Evolutionary conservation across 176 grass and related monocot species (phyloP).

Genomic region (Musa troglodytarum): DNA sequence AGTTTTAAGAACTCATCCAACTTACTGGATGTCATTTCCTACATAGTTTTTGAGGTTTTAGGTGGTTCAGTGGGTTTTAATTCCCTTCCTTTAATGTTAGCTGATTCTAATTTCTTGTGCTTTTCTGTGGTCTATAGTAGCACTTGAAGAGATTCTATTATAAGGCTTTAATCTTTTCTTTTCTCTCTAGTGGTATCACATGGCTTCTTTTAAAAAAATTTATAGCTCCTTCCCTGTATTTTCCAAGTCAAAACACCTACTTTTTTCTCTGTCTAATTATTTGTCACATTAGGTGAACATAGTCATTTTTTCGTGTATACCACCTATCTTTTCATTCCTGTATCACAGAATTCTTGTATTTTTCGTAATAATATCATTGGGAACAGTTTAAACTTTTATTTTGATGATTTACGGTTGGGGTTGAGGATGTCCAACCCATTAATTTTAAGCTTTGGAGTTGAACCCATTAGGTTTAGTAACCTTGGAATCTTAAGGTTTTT

Average conservation of each 20-base stretch:
- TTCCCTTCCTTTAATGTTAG: neutral
- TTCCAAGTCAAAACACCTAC: neutral
- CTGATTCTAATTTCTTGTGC: neutral
- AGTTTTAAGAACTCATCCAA: neutral
- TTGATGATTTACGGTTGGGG: neutral
- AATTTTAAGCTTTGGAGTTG: neutral
- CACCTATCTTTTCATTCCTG: neutral
- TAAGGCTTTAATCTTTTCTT: neutral
- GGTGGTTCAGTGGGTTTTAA: neutral
- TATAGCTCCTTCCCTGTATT: neutral
- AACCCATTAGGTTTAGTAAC: too few relatives aligned
- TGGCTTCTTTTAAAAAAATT: neutral
- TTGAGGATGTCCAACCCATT: neutral
- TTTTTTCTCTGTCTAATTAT: too few relatives aligned
- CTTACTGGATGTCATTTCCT: neutral
- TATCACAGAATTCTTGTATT: neutral
- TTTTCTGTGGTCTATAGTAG: neutral
- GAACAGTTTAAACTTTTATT: neutral
- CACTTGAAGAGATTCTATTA: too few relatives aligned
- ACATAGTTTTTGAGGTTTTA: neutral
- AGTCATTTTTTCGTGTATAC: neutral
- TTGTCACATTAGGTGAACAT: too few relatives aligned
- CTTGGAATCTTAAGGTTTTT: neutral
- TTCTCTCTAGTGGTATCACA: neutral
- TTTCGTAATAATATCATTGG: too few relatives aligned